Percentiles rank a stretch among this genome's conserved stretches.
Evolutionary conservation across 495 filamentous ascomycete species (phyloP).

Genomic region (Viridothelium virens): DNA sequence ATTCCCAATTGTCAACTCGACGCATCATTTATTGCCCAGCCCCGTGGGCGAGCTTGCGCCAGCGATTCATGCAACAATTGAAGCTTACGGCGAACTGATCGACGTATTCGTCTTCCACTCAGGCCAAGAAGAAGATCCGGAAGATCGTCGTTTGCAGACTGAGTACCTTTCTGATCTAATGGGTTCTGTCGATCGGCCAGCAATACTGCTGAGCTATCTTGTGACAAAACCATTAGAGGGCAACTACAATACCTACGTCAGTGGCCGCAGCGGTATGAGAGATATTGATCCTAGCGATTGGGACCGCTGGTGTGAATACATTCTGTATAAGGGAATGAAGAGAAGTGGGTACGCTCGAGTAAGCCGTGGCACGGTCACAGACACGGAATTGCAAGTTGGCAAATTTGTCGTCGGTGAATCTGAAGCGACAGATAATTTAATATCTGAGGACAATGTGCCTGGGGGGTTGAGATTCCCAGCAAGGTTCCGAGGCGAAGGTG

Average conservation of each 20-base stretch:
- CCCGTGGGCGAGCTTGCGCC: slow-evolving; percentile 93
- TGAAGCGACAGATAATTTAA: slow-evolving; percentile 52
- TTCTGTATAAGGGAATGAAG: slow-evolving; percentile 84
- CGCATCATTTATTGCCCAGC: slow-evolving; percentile 87
- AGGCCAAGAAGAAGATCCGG: slow-evolving; percentile 93
- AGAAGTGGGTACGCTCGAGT: slow-evolving; percentile 85
- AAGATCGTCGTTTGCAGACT: slow-evolving; percentile 82
- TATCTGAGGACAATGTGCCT: slow-evolving; percentile 62
- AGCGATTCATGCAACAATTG: slow-evolving; percentile 89
- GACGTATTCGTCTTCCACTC: slow-evolving; percentile 99
- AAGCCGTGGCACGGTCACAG: slow-evolving; percentile 83
- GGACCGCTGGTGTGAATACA: slow-evolving; percentile 99
- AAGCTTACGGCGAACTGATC: slow-evolving; percentile 80
- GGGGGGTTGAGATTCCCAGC: slow-evolving; percentile 76
- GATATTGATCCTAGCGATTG: slow-evolving; percentile 91
- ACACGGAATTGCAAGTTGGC: slow-evolving; percentile 94
- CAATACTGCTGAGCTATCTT: slow-evolving; percentile 83
- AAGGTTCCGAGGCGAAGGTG: slow-evolving; percentile 77
- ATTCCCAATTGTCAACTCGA: slow-evolving; percentile 95
- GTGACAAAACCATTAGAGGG: slow-evolving; percentile 84
- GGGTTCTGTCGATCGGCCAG: slow-evolving; percentile 70
- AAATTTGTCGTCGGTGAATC: slow-evolving; percentile 83
- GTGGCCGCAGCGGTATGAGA: slow-evolving; percentile 78
- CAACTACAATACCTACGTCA: slow-evolving; percentile 96
- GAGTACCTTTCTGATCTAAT: slow-evolving; percentile 85